A percentile compares a stretch with the other conserved stretches of the same genome.
phyloP scores from a whole-genome alignment of 768 basidiomycete genomes.

The Mycena leptocephala region DNA sequence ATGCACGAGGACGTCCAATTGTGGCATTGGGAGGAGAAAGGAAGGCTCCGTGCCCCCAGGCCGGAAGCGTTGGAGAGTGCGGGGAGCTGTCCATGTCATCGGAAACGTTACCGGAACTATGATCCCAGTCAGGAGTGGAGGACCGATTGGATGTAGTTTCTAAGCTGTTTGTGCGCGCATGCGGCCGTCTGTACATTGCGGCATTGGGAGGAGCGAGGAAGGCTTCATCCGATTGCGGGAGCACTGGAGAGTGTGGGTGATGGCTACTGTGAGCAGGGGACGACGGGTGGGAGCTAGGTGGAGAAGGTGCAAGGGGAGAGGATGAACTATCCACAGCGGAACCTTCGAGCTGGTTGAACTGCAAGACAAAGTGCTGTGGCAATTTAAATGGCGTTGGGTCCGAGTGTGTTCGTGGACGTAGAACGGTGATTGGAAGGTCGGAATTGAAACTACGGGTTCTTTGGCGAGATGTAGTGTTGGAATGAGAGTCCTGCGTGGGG shows the following conservation, averaged over 20 bases:
- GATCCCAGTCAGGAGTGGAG: background rate
- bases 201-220: background rate
- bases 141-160: background rate
- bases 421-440: background rate
- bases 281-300: background rate
- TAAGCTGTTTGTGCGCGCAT: too few relatives aligned
- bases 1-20: background rate
- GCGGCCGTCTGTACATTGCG: background rate
- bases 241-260: background rate
- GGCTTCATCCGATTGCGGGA: background rate
- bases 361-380: background rate
- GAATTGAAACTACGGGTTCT: background rate
- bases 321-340: background rate
- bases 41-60: background rate
- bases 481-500: background rate
- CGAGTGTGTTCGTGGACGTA: background rate
- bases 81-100: background rate
- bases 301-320: background rate
- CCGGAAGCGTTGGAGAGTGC: background rate
- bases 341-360: background rate
- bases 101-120: background rate
- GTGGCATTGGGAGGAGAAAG: background rate
- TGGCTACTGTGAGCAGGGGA: background rate
- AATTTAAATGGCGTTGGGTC: background rate
- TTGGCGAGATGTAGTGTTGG: background rate